Percentiles rank a stretch among this genome's conserved stretches.
Conservation (phyloP, 2,329 filamentous ascomycete genomes). For the Pseudocercospora vitis region DNA sequence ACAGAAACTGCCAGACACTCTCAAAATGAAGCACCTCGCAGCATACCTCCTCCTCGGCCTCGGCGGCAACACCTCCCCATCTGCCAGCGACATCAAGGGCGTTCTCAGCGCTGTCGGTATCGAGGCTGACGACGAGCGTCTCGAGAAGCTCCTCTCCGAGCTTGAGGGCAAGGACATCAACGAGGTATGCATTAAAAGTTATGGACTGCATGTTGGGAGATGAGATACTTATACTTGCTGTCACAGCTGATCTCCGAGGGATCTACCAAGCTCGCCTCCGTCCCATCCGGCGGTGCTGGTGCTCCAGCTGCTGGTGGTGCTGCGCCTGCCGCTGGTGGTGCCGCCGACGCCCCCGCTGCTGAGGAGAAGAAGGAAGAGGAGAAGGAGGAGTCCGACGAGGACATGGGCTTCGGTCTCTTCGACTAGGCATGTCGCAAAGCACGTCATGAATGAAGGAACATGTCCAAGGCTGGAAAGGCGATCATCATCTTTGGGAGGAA, state of each 20-base stretch:
- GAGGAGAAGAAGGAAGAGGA: slow-evolving; percentile 66
- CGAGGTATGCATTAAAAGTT: slow-evolving; percentile 64
- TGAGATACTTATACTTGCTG: slow-evolving; percentile 4
- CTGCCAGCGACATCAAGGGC: slow-evolving; percentile 78
- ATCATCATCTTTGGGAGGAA: not conserved
- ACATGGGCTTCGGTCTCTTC: slow-evolving; percentile 75
- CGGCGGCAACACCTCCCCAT: slow-evolving; percentile 87
- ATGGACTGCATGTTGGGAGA: not conserved
- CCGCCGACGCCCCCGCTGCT: slow-evolving; percentile 58
- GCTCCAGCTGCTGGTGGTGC: slow-evolving; percentile 67
- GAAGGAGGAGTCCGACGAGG: slow-evolving; percentile 72
- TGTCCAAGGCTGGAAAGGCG: not conserved
- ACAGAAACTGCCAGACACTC: slow-evolving; percentile 23
- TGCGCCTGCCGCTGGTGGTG: slow-evolving; percentile 69
- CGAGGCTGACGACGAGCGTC: slow-evolving; percentile 85
- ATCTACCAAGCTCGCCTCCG: slow-evolving; percentile 91
- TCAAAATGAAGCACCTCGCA: slow-evolving; percentile 99
- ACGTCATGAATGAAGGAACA: slow-evolving; percentile 7
- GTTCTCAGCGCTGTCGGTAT: slow-evolving; percentile 94
- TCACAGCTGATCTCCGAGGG: slow-evolving; percentile 90
- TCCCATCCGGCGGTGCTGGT: slow-evolving; percentile 85
- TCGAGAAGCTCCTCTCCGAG: slow-evolving; percentile 84
- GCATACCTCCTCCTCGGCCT: slow-evolving; percentile 97
- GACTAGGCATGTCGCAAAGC: slow-evolving; percentile 49
- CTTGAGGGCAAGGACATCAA: slow-evolving; percentile 88